These are phyloP conservation scores for Hirschioporus abietinus DNA, from an alignment of 768 basidiomycete species.

Conservation along the genomic window DNA sequence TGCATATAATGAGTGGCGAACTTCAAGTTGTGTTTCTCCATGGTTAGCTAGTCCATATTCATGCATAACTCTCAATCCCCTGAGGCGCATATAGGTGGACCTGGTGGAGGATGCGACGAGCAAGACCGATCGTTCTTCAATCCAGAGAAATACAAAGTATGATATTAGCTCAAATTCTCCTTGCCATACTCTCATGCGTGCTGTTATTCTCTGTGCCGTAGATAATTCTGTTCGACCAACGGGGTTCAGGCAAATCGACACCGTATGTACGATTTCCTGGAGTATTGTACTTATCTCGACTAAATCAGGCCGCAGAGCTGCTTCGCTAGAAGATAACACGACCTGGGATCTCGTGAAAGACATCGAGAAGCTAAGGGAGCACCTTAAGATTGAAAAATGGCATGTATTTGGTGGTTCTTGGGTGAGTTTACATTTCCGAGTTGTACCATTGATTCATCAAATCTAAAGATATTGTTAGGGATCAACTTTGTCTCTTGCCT, in stretches of 20 bases:
- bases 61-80: conserved; percentile 3
- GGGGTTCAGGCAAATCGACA: conserved; percentile 81
- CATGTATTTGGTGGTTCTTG: conserved; percentile 94
- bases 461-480: conserved; percentile 41
- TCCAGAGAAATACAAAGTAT: conserved; percentile 77
- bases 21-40: conserved; percentile 71
- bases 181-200: conserved; percentile 4
- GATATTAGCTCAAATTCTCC: conserved; percentile 5
- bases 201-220: conserved; percentile 21
- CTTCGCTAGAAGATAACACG: conserved; percentile 80
- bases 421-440: conserved; percentile 36
- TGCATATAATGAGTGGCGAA: conserved; percentile 1
- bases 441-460: not conserved
- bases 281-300: conserved; percentile 8
- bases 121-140: conserved; percentile 79
- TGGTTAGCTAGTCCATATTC: conserved; percentile 33
- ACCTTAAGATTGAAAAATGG: conserved; percentile 80
- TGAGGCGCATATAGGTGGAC: conserved; percentile 48
- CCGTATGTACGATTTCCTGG: conserved; percentile 47
- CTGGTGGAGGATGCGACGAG: conserved; percentile 68
- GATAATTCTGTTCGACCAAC: conserved; percentile 88
- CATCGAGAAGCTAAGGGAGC: conserved; percentile 74
- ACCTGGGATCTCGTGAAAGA: conserved; percentile 93
- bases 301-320: conserved; percentile 41
- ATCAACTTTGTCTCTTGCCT: conserved; percentile 79